These are phyloP conservation scores for Scheffersomyces insectosa DNA, from an alignment of 1,139 yeast genomes.

Conservation along the genomic window DNA sequence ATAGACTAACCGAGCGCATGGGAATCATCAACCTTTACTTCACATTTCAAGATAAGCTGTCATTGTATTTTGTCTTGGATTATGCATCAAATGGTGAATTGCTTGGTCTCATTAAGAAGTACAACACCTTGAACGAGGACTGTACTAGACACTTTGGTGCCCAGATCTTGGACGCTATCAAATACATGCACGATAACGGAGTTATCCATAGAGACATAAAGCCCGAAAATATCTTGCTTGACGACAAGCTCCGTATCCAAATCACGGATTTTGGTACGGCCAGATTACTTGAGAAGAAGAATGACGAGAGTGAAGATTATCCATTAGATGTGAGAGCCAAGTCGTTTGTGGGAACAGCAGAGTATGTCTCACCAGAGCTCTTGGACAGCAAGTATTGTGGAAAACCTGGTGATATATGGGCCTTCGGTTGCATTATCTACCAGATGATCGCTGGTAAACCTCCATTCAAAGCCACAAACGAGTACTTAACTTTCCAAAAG, in stretches of 20 bases:
- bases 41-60: slow-evolving; percentile 90
- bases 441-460: slow-evolving; percentile 79
- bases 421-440: slow-evolving; percentile 74
- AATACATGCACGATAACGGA: slow-evolving; percentile 72
- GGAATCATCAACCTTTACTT: slow-evolving; percentile 88
- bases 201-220: slow-evolving; percentile 80
- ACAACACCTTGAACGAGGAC: slow-evolving; percentile 76
- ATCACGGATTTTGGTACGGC: slow-evolving; percentile 86
- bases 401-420: slow-evolving; percentile 80
- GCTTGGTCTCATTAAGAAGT: slow-evolving; percentile 70
- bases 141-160: slow-evolving; percentile 72
- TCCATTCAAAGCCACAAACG: slow-evolving; percentile 78
- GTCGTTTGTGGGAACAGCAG: slow-evolving; percentile 87
- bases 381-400: slow-evolving; percentile 70
- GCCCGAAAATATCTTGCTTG: slow-evolving; percentile 73
- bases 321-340: slow-evolving; percentile 55
- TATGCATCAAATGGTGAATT: slow-evolving; percentile 93
- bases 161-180: slow-evolving; percentile 63
- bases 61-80: slow-evolving; percentile 88
- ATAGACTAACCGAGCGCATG: slow-evolving; percentile 65
- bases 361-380: slow-evolving; percentile 74
- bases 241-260: slow-evolving; percentile 64
- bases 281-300: slow-evolving; percentile 51
- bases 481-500: slow-evolving; percentile 69
- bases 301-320: slow-evolving; percentile 39